Evolutionary conservation across 2,329 filamentous ascomycete genomes (phyloP).

Genomic region (Aspergillus candidus): DNA sequence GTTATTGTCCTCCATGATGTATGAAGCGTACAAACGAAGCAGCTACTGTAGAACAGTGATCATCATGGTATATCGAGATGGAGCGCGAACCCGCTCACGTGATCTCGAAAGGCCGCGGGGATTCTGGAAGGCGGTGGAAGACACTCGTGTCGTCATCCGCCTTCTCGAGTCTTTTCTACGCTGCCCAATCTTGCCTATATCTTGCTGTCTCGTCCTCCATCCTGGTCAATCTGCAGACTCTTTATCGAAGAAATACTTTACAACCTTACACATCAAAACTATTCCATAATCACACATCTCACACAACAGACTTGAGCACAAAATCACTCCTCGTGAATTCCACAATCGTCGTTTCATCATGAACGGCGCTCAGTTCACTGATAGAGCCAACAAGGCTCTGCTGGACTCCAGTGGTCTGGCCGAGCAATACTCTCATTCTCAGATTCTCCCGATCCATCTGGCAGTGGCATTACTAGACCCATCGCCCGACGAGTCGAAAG

Average conservation of each 20-base stretch:
- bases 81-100: slow-evolving; percentile 5
- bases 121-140: slow-evolving; percentile 36
- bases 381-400: slow-evolving; percentile 83
- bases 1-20: too few species aligned
- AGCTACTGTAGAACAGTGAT: too few species aligned
- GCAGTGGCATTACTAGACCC: slow-evolving; percentile 53
- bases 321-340: background rate
- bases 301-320: background rate
- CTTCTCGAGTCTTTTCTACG: slow-evolving; percentile 16
- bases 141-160: slow-evolving; percentile 25
- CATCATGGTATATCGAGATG: too few species aligned
- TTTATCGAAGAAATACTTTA: background rate
- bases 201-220: slow-evolving; percentile 4
- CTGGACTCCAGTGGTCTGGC: slow-evolving; percentile 82
- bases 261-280: background rate
- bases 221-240: background rate
- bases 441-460: slow-evolving; percentile 84
- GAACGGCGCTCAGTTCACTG: slow-evolving; percentile 67
- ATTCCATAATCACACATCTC: too few species aligned
- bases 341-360: slow-evolving; percentile 23
- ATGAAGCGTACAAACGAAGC: too few species aligned
- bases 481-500: slow-evolving; percentile 59
- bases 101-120: slow-evolving; percentile 8
- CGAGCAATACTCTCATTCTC: slow-evolving; percentile 83
- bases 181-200: background rate